A percentile compares a stretch with the other conserved stretches of the same genome.
These are phyloP conservation scores for Neurospora terricola DNA, from an alignment of 495 filamentous ascomycete genomes.

Conservation along the genomic window DNA sequence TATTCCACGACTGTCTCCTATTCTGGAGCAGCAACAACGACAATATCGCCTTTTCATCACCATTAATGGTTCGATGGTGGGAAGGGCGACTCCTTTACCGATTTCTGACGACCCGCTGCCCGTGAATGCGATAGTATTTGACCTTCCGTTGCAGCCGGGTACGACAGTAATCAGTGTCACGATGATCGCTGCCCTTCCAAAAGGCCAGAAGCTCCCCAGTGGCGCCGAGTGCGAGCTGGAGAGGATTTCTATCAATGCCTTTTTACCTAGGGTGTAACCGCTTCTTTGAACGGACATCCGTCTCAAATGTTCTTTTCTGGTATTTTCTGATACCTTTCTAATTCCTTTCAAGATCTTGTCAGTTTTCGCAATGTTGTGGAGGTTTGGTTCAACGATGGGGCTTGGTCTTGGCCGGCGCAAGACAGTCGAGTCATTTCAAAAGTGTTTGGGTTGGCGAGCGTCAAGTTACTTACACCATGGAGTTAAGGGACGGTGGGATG, in stretches of 20 bases:
- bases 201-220: slow-evolving; percentile 41
- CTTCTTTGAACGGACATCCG: not conserved
- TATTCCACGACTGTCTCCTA: slow-evolving; percentile 44
- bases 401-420: not conserved
- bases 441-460: not conserved
- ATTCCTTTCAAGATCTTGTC: not conserved
- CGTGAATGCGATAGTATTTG: slow-evolving; percentile 44
- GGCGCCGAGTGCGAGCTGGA: slow-evolving; percentile 59
- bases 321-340: not conserved
- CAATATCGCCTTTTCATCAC: slow-evolving; percentile 20
- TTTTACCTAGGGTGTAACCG: slow-evolving; percentile 12
- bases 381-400: not conserved
- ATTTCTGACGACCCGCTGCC: slow-evolving; percentile 37
- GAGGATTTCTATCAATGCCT: slow-evolving; percentile 40
- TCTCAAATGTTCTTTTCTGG: not conserved
- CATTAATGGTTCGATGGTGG: slow-evolving; percentile 48
- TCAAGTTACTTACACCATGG: not conserved
- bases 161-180: slow-evolving; percentile 58
- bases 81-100: slow-evolving; percentile 33
- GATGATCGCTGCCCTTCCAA: slow-evolving; percentile 51
- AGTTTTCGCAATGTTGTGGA: not conserved
- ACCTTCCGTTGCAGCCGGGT: slow-evolving; percentile 49
- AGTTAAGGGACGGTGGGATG: not conserved
- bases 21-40: slow-evolving; percentile 37
- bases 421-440: not conserved